phyloP scores from a whole-genome alignment of 495 filamentous ascomycete genomes.

The Chaetomium fimeti region DNA sequence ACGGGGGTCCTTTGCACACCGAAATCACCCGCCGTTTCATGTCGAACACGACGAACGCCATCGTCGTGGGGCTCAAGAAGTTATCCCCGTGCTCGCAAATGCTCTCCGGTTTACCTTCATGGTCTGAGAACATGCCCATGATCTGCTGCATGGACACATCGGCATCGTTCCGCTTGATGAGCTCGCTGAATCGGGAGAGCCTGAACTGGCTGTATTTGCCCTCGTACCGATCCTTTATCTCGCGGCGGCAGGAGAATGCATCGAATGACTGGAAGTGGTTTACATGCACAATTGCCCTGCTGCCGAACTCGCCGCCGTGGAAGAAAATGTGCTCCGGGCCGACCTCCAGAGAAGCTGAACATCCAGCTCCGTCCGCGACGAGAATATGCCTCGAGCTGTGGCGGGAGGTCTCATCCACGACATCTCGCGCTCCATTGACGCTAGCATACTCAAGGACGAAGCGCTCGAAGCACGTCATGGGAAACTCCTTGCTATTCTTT shows the following conservation, averaged over 20 bases:
- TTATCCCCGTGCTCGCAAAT: background rate
- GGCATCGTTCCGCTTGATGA: background rate
- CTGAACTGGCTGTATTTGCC: background rate
- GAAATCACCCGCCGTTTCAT: background rate
- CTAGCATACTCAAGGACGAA: background rate
- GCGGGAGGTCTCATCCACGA: background rate
- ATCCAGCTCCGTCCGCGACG: background rate
- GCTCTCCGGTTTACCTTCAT: background rate
- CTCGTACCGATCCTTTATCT: background rate
- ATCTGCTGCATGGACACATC: background rate
- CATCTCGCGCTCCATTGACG: background rate
- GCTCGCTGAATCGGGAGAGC: background rate
- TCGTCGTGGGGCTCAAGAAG: background rate
- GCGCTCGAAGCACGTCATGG: conserved; percentile 5
- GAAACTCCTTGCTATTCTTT: background rate
- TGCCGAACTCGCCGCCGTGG: background rate
- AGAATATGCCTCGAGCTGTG: conserved; percentile 4
- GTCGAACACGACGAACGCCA: conserved; percentile 10
- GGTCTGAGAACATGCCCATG: conserved; percentile 5
- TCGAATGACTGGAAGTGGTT: conserved; percentile 16
- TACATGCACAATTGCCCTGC: background rate
- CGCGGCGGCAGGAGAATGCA: background rate
- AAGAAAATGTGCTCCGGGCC: background rate
- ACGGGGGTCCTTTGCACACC: conserved; percentile 16
- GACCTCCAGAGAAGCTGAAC: background rate